Evolutionary conservation across 352 stramenopile genomes (phyloP).

Genomic region (Lagenidium giganteum): DNA sequence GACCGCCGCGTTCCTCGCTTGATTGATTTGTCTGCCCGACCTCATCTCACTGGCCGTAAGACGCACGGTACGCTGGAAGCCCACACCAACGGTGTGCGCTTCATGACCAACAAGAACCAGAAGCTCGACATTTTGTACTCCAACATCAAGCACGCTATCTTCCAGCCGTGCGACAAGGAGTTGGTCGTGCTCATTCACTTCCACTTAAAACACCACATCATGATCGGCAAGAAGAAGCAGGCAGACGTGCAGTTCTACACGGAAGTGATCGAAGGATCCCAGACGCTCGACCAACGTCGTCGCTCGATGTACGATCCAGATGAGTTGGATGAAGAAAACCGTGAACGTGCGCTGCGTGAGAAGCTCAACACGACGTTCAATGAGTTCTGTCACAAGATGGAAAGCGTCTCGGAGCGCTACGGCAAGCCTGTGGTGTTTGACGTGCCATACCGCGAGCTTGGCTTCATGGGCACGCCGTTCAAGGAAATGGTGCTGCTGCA

Average conservation of each 20-base stretch:
- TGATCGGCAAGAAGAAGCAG: conserved; percentile 99
- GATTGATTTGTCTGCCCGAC: conserved; percentile 95
- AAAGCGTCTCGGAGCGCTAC: conserved; percentile 73
- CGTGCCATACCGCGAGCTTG: conserved; percentile 96
- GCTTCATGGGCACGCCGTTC: conserved; percentile 96
- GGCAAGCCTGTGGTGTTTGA: conserved; percentile 95
- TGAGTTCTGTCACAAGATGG: conserved; percentile 96
- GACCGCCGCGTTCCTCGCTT: conserved; percentile 87
- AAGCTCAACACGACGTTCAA: conserved; percentile 97
- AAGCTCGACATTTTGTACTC: conserved; percentile 98
- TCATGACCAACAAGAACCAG: conserved; percentile 94
- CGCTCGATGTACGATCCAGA: conserved; percentile 98
- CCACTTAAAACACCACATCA: conserved; percentile 98
- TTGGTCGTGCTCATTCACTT: conserved; percentile 98
- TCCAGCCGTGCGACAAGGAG: conserved; percentile 96
- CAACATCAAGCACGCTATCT: conserved; percentile 99
- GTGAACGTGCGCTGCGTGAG: conserved; percentile 92
- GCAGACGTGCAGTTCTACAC: conserved; percentile 98
- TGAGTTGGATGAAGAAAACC: conserved; percentile 98
- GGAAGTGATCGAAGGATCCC: conserved; percentile 96
- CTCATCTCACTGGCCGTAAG: conserved; percentile 92
- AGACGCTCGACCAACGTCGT: conserved; percentile 89
- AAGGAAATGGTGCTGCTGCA: conserved; percentile 99
- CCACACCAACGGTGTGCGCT: conserved; percentile 97
- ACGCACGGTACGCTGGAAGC: conserved; percentile 93